Evolutionary conservation across 2,329 filamentous ascomycete genomes (phyloP).

Genomic region (Samsoniella hepiali): DNA sequence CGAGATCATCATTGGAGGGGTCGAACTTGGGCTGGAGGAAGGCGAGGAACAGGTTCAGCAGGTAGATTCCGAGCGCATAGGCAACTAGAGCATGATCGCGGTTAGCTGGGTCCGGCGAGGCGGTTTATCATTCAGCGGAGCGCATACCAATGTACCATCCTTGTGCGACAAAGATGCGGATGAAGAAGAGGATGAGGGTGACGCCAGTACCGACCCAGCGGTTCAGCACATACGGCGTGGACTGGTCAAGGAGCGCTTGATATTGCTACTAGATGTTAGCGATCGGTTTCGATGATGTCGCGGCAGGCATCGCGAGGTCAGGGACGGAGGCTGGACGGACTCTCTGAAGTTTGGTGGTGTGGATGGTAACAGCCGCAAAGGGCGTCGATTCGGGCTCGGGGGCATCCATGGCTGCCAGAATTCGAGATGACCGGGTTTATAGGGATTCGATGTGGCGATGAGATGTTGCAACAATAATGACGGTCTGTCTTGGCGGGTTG

Average conservation of each 20-base stretch:
- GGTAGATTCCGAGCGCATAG: constrained; percentile 97
- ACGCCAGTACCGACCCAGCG: constrained; percentile 83
- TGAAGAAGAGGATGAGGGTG: constrained; percentile 75
- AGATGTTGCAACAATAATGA: not conserved
- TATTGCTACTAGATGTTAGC: constrained; percentile 63
- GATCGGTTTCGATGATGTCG: constrained; percentile 11
- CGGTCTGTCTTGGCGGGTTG: not conserved
- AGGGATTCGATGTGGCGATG: not conserved
- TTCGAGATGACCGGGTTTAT: not conserved
- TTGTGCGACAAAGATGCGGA: constrained; percentile 86
- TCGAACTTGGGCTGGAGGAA: constrained; percentile 99
- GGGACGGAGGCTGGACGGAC: constrained; percentile 45
- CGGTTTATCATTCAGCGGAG: not conserved
- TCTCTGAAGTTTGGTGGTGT: constrained; percentile 72
- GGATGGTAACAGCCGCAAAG: constrained; percentile 83
- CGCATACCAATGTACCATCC: constrained; percentile 94
- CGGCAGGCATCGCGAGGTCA: not conserved
- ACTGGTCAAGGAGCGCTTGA: constrained; percentile 90
- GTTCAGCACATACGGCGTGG: constrained; percentile 84
- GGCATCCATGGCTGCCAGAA: constrained; percentile 65
- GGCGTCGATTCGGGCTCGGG: constrained; percentile 85
- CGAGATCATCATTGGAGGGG: constrained; percentile 83
- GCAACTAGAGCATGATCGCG: constrained; percentile 60
- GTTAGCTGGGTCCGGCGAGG: constrained; percentile 4
- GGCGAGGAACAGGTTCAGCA: constrained; percentile 97